Evolutionary conservation across 768 basidiomycete species (phyloP).

Genomic region (Termitomyces heimii): DNA sequence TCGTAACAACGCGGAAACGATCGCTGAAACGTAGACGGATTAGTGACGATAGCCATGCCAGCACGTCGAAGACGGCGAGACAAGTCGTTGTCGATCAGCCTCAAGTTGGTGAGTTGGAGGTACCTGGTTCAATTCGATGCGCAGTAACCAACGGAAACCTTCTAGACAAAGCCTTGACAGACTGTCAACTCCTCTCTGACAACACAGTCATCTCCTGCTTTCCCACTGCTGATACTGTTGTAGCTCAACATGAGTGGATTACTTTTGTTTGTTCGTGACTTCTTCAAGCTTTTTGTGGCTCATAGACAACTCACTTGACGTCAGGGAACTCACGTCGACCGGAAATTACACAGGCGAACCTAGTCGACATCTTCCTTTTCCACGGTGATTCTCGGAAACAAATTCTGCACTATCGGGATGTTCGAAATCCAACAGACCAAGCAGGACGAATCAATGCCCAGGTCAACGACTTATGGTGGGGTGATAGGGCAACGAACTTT

Average conservation of each 20-base stretch:
- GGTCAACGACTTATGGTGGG: constrained; percentile 78
- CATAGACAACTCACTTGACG: constrained; percentile 6
- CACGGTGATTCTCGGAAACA: constrained; percentile 58
- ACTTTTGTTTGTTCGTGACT: constrained; percentile 71
- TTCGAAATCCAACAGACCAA: constrained; percentile 41
- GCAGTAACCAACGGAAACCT: constrained; percentile 2
- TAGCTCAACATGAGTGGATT: constrained; percentile 72
- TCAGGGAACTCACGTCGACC: constrained; percentile 75
- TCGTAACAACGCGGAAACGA: constrained; percentile 13
- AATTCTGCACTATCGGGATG: constrained; percentile 37
- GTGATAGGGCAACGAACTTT: constrained; percentile 41
- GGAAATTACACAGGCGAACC: constrained; percentile 52
- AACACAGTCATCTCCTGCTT: constrained; percentile 78
- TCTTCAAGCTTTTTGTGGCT: constrained; percentile 7
- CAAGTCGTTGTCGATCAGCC: constrained; percentile 33
- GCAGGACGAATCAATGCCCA: constrained; percentile 48
- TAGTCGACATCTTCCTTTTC: constrained; percentile 74
- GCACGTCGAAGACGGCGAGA: constrained; percentile 24
- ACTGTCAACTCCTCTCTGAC: constrained; percentile 53
- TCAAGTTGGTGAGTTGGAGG: constrained; percentile 23
- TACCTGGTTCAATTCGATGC: background rate
- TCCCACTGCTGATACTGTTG: constrained; percentile 45
- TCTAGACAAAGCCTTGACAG: constrained; percentile 33
- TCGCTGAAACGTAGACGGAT: constrained; percentile 27
- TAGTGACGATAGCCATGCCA: constrained; percentile 12